Base-by-base conservation (phyloP, 495 filamentous ascomycete genomes). In the Cercophora sp. region DNA sequence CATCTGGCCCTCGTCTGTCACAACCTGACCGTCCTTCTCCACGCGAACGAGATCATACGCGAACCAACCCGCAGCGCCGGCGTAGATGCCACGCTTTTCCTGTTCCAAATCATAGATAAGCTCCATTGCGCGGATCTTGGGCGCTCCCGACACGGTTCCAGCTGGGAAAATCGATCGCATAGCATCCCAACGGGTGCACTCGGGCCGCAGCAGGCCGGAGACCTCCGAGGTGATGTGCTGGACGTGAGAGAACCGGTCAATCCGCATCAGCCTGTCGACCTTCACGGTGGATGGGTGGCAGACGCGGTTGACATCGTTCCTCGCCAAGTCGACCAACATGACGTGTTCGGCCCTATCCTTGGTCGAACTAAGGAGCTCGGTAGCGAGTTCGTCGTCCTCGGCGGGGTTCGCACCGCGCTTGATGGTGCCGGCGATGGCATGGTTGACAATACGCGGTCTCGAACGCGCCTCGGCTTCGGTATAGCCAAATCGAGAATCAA, bases 311-410 rank as follows among this genome's bases (percentile, higher is more conserved):
- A 98, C 80, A 65, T 98, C 93, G 73, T 98, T 98, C 43, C 93
- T 82, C 5, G 93, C 93, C 16, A 98, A 77, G 65, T 98, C 93
- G n/a, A 98, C 93, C 35, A 98, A 78, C 93, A 98, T 98, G 61
- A 98, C 93, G 72, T 96, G 93, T 70, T 97, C 93, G 37, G 93
- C 93, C 50, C 93, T 82, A 71, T 98, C 93, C 66, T 98, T 98
- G 16, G 95, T 76, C 48, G 86, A 91, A 51, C 76, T 76, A 25
- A 83, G 79, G 39, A 98, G 82, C 64, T 89, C 84, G 19, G 84
- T 74, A 1, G 94, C 91, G 11, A 98, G 82, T 11, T 64, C 69
- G 42, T 84, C 84, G 67, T 98, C 93, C 52, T 95, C 87, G 62
- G 88, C 86, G 0, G 79, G 72, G 9, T 84, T 88, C 61, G 80